Evolutionary conservation across 345 rosid genomes (phyloP), one percentile per base, ranked within the genome.

Genomic region (Brassica carinata): DNA sequence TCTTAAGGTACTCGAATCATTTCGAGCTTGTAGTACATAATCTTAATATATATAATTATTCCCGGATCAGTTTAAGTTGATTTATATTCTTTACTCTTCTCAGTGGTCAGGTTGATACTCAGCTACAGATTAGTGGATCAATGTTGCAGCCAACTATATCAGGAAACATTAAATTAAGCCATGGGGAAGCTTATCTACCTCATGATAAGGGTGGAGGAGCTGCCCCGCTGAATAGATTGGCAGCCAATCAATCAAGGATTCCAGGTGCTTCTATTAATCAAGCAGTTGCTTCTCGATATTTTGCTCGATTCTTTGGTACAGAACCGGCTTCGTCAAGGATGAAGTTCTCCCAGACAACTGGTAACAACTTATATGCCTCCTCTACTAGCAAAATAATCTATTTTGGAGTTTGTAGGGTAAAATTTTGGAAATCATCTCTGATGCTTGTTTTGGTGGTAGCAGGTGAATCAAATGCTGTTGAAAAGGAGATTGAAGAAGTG

Each of bases 101-200:
- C 96, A 95, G 99, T 88, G 97, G 99, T 66, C 99, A 93, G 96
- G 98, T 95, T 80, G 96, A 91, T 84, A 87, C 92, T 5, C 99
- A 93, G 78, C 81, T 95, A 88, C 96, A 88, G 85, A 85, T 93
- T 85, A 87, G 91, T 64, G 99, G 99, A 78, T 95, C 99, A 9
- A 93, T 95, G 77, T 74, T 93, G 83, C 98, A 95, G 81, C 99
- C 98, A 85, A 90, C 86, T 82, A 90, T 96, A 80, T 96, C 99
- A 36, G 98, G 99, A 82, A 90, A 88, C 76, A 89, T 96, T 66
- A 91, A 96, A 84, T 84, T 96, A 87, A 93, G 98, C 87, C 98
- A 89, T 10, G 98, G 99, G 80, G 98, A 96, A 87, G 98, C 99
- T 82, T 96, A 96, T 88, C 86, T 96, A 36, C 98, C 98, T 15